Percentiles rank a stretch among this genome's conserved stretches.
Evolutionary conservation across 257 asterid species (phyloP).

Genomic region (Schizonepeta tenuifolia): DNA sequence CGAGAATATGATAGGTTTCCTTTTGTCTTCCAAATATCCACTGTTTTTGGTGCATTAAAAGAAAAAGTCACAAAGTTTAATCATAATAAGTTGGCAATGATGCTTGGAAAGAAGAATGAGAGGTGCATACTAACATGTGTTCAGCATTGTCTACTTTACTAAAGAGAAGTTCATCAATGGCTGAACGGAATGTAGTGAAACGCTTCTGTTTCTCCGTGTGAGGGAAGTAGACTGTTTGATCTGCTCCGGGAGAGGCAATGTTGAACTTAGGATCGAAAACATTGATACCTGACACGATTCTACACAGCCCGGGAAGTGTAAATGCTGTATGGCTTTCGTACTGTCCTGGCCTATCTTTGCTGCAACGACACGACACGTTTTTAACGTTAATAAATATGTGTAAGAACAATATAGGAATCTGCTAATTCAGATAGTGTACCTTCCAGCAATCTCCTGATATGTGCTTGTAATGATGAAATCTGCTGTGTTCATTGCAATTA

Average conservation of each 20-base stretch:
- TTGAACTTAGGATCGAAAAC: slow-evolving; percentile 91
- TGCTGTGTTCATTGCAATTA: slow-evolving; percentile 86
- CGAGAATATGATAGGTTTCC: slow-evolving; percentile 83
- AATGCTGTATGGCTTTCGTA: slow-evolving; percentile 83
- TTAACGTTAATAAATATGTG: neutral
- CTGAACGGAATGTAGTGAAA: slow-evolving; percentile 50
- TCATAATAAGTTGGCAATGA: neutral
- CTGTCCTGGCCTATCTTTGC: slow-evolving; percentile 92
- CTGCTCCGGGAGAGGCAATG: slow-evolving; percentile 92
- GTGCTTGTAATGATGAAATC: slow-evolving; percentile 95
- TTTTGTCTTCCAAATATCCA: slow-evolving; percentile 73
- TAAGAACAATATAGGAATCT: neutral
- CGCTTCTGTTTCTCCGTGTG: slow-evolving; percentile 68
- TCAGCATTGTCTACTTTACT: slow-evolving; percentile 65
- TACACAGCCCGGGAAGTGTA: slow-evolving; percentile 82
- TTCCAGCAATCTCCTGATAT: slow-evolving; percentile 95
- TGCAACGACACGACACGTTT: slow-evolving; percentile 38
- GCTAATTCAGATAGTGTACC: slow-evolving; percentile 41
- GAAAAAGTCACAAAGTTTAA: neutral
- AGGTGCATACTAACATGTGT: slow-evolving; percentile 63
- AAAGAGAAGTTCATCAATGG: slow-evolving; percentile 82
- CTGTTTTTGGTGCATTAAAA: slow-evolving; percentile 39
- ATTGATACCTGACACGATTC: slow-evolving; percentile 81
- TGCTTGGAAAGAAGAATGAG: neutral
- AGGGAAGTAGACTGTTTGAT: slow-evolving; percentile 82